These are phyloP conservation scores for Fusarium haematococcum DNA, from an alignment of 2,329 filamentous ascomycete species.

Conservation along the genomic window DNA sequence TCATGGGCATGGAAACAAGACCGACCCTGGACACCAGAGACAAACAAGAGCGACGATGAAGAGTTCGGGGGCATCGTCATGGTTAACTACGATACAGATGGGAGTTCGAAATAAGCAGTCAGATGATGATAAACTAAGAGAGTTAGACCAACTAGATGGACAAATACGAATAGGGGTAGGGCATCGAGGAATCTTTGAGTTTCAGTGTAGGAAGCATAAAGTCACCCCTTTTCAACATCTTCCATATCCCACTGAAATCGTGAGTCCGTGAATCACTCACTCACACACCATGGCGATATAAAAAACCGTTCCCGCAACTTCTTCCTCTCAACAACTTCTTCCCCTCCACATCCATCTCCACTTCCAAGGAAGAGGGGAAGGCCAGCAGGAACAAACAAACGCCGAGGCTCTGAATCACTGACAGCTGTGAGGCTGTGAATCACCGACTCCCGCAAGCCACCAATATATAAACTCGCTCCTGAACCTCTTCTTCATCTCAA, in stretches of 20 bases:
- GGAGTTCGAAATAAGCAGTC: slow-evolving; percentile 15
- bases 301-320: neutral
- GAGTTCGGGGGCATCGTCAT: slow-evolving; percentile 53
- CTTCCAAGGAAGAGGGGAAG: neutral
- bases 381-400: neutral
- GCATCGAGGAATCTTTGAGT: neutral
- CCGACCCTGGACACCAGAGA: slow-evolving; percentile 43
- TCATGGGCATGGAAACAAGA: slow-evolving; percentile 4
- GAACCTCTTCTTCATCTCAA: no score
- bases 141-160: neutral
- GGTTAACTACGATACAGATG: slow-evolving; percentile 50
- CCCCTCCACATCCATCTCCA: neutral
- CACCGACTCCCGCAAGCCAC: neutral
- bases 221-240: neutral
- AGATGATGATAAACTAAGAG: neutral
- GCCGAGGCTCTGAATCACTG: neutral
- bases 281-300: neutral
- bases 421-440: neutral
- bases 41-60: slow-evolving; percentile 49
- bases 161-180: neutral
- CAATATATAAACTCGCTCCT: neutral
- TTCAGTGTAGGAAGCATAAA: neutral
- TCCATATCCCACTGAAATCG: neutral
- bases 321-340: neutral
- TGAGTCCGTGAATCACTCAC: neutral